Conservation (phyloP, 228 moss, liverwort and hornwort genomes). For the Sphagnum magellanicum region DNA sequence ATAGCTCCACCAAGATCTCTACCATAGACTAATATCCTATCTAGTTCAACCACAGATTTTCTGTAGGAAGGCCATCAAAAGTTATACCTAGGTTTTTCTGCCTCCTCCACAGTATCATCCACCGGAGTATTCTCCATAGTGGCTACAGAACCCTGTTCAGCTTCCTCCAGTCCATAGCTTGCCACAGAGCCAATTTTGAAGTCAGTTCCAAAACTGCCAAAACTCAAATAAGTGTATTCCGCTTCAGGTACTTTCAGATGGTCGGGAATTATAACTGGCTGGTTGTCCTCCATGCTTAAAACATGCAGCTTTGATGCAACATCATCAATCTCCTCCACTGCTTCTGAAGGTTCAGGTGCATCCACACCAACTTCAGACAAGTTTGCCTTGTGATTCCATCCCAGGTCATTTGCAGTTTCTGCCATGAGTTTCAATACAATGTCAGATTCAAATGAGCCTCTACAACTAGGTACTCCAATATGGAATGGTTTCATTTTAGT, state of each 20-base stretch:
- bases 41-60: too few species aligned
- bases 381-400: constrained; percentile 71
- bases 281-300: constrained; percentile 63
- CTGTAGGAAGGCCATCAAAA: too few species aligned
- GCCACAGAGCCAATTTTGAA: constrained; percentile 60
- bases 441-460: too few species aligned
- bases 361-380: constrained; percentile 24
- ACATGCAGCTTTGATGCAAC: constrained; percentile 63
- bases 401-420: constrained; percentile 29
- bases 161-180: constrained; percentile 56
- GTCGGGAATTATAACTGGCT: constrained; percentile 83
- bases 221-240: constrained; percentile 80
- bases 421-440: not conserved
- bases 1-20: too few species aligned
- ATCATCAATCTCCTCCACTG: constrained; percentile 33
- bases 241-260: constrained; percentile 88
- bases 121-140: constrained; percentile 29
- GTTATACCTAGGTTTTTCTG: constrained; percentile 47
- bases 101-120: constrained; percentile 52
- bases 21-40: too few species aligned
- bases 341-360: constrained; percentile 26
- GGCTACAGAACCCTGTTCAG: constrained; percentile 22
- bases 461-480: too few species aligned
- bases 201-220: constrained; percentile 87
- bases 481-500: too few species aligned